A percentile compares a stretch with the other conserved stretches of the same genome.
Evolutionary conservation across 108 stramenopile species (phyloP).

Genomic region (Skeletonema marinoi): DNA sequence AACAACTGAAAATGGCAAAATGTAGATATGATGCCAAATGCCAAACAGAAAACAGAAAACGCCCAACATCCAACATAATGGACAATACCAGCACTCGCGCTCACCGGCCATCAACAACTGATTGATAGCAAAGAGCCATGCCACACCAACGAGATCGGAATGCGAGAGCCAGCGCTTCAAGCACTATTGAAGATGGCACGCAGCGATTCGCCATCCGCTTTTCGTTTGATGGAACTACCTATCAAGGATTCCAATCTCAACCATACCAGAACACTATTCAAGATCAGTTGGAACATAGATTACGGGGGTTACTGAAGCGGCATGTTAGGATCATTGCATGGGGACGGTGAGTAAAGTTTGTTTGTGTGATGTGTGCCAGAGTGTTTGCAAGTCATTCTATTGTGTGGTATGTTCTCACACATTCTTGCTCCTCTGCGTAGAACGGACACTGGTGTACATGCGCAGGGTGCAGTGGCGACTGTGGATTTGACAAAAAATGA

Average conservation of each 20-base stretch:
- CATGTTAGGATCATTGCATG: conserved; percentile 19
- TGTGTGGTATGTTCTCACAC: too few relatives aligned
- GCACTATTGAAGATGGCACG: neutral
- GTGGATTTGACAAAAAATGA: conserved; percentile 23
- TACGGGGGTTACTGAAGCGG: conserved; percentile 16
- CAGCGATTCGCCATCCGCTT: conserved; percentile 35
- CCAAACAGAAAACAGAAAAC: too few relatives aligned
- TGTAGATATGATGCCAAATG: too few relatives aligned
- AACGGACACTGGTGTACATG: conserved; percentile 36
- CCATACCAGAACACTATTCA: conserved; percentile 37
- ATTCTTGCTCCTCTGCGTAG: too few relatives aligned
- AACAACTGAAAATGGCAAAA: too few relatives aligned
- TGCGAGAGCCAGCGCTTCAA: neutral
- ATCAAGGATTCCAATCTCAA: conserved; percentile 36
- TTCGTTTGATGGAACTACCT: conserved; percentile 27
- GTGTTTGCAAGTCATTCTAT: too few relatives aligned
- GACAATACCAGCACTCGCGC: too few relatives aligned
- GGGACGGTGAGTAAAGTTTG: too few relatives aligned
- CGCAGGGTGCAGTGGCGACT: conserved; percentile 16
- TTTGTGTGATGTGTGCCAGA: too few relatives aligned
- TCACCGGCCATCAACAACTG: too few relatives aligned
- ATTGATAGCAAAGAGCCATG: neutral
- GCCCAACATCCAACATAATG: too few relatives aligned
- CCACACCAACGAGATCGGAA: conserved; percentile 41
- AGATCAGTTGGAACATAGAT: conserved; percentile 30